These are phyloP conservation scores for Syzygium aromaticum DNA, from an alignment of 345 rosid genomes.

Conservation along the genomic window DNA sequence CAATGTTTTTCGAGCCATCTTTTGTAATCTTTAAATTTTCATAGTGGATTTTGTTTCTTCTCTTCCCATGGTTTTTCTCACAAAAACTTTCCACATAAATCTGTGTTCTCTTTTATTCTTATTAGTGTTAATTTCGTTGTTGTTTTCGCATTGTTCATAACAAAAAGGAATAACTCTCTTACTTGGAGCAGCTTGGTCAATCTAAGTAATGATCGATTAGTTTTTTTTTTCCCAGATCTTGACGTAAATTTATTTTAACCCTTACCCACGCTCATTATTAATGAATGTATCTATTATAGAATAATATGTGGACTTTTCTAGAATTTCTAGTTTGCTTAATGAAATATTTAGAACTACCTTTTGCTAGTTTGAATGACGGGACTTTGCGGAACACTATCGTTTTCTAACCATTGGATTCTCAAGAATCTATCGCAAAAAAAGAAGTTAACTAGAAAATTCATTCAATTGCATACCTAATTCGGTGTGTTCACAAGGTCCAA, in stretches of 20 bases:
- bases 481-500: neutral
- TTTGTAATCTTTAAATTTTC: too few species aligned
- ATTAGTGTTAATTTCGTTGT: too few species aligned
- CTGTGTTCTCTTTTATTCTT: too few species aligned
- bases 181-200: neutral
- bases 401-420: neutral
- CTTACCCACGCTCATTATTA: neutral
- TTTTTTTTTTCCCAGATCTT: neutral
- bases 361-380: neutral
- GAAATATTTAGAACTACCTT: neutral
- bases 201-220: neutral
- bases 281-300: neutral
- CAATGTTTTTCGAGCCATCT: too few species aligned
- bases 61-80: too few species aligned
- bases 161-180: neutral
- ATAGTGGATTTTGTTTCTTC: too few species aligned
- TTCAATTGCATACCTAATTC: neutral
- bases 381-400: neutral
- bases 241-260: neutral
- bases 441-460: neutral
- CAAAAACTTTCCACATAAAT: too few species aligned
- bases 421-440: neutral
- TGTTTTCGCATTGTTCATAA: too few species aligned
- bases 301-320: neutral
- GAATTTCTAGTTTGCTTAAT: neutral